Base-by-base conservation (phyloP, 345 rosid species). In the Camelina neglecta region DNA sequence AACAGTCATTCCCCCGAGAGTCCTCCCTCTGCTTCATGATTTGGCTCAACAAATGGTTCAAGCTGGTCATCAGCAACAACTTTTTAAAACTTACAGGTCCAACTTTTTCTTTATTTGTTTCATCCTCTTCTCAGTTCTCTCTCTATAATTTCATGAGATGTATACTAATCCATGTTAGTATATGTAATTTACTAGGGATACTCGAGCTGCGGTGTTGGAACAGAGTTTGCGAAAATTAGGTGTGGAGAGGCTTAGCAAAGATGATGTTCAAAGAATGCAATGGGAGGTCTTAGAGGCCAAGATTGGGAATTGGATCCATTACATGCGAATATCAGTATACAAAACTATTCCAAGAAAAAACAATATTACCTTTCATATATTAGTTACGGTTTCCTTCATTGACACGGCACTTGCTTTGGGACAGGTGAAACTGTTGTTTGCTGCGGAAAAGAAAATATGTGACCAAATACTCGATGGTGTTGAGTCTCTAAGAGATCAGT, bases 251-350 rank as follows among this genome's bases (percentile, higher is more conserved):
- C 92, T 93, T 65, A 89, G 88, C 81, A 95, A 93, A 80, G 98
- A 95, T 69, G 98, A 93, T 73, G 96, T 92, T 58, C 99, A 95
- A 84, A 95, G 81, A 86, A 88, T 95, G 99, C 99, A 87, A 47
- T 93, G 99, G 99, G 98, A 95, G 72, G 97, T 89, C 75, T 81
- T 95, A 81, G 98, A 95, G 82, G 93, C 98, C 24, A 95, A 95
- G 82, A 95, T 95, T 59, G 98, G 93, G 77, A 92, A 90, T 54
- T 94, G 98, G 98, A 92, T 92, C 74, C 97, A 90, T 82, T 88
- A 86, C 76, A 92, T 95, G 99, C 85, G 98, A 55, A 90, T 95
- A 78, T 86, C 98, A 20, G 99, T 95, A 81, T 4, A 21, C 11
- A 49, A 83, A 5, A 72, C 73, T 78, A 67, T 77, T 68, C 11